These are phyloP conservation scores for Coniochaeta pulveracea DNA, from an alignment of 2,329 filamentous ascomycete species.

Conservation along the genomic window DNA sequence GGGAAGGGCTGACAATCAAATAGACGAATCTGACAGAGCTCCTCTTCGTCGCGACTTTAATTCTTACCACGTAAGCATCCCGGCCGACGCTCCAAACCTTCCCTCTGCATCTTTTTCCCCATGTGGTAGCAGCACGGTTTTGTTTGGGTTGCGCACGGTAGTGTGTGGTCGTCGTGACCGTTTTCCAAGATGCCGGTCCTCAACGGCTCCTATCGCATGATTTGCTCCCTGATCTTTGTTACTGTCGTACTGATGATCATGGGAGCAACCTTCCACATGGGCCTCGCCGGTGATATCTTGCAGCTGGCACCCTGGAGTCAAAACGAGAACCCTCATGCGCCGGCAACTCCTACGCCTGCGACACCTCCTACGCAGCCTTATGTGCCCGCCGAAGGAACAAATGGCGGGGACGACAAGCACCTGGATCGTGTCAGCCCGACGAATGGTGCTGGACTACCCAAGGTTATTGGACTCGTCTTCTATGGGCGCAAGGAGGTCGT, in stretches of 20 bases:
- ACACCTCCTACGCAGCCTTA: no score
- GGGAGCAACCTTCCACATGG: neutral
- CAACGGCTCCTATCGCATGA: neutral
- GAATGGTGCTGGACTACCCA: slow-evolving; percentile 7
- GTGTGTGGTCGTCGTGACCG: neutral
- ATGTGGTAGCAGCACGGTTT: neutral
- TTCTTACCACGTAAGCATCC: no score
- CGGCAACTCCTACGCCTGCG: neutral
- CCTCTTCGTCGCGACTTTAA: no score
- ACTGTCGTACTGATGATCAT: neutral
- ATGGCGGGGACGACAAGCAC: neutral
- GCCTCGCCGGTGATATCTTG: neutral
- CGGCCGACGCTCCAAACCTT: no score
- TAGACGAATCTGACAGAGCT: no score
- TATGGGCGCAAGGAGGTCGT: slow-evolving; percentile 31
- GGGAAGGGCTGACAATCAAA: no score
- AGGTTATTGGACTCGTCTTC: slow-evolving; percentile 33
- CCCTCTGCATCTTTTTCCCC: neutral
- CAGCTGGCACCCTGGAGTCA: neutral
- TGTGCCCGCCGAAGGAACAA: no score
- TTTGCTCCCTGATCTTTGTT: neutral
- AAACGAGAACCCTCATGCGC: neutral
- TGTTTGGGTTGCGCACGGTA: neutral
- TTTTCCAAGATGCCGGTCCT: neutral
- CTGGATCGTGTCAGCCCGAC: neutral